These are phyloP conservation scores for Boletus insuetus DNA, from an alignment of 768 basidiomycete genomes.

Conservation along the genomic window DNA sequence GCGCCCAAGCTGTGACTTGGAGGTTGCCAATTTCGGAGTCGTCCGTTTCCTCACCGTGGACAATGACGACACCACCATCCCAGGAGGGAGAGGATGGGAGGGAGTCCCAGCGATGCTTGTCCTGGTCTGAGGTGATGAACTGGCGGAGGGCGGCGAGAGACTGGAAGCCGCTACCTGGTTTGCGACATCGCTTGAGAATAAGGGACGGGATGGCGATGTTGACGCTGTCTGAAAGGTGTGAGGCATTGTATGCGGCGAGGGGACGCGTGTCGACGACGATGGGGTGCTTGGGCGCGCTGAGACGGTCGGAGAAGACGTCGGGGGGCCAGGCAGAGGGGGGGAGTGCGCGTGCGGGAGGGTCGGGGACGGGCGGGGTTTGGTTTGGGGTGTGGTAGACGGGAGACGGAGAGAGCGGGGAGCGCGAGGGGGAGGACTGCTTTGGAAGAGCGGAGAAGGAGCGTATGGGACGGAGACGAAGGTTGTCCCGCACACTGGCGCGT, in stretches of 20 bases:
- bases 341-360: constrained; percentile 25
- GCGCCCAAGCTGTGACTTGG: constrained; percentile 63
- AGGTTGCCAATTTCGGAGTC: constrained; percentile 55
- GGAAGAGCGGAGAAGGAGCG: constrained; percentile 54
- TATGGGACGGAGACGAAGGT: constrained; percentile 76
- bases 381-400: constrained; percentile 53
- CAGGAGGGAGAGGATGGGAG: constrained; percentile 51
- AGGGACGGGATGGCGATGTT: constrained; percentile 89
- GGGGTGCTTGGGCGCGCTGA: constrained; percentile 50
- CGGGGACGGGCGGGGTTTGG: not conserved
- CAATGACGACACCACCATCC: constrained; percentile 67
- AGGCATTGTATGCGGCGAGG: constrained; percentile 57
- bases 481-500: constrained; percentile 69
- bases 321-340: constrained; percentile 41
- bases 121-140: constrained; percentile 78
- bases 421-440: constrained; percentile 31
- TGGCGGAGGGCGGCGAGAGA: constrained; percentile 68
- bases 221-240: constrained; percentile 66
- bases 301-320: constrained; percentile 44
- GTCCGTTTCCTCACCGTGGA: constrained; percentile 81
- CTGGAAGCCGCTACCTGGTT: constrained; percentile 65
- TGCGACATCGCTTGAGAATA: constrained; percentile 81
- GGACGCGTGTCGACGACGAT: constrained; percentile 84
- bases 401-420: constrained; percentile 36
- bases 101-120: constrained; percentile 67